Percentiles rank a stretch among this genome's conserved stretches.
These are phyloP conservation scores for Fusarium tanahbumbuense DNA, from an alignment of 2,329 filamentous ascomycete genomes.

Conservation along the genomic window DNA sequence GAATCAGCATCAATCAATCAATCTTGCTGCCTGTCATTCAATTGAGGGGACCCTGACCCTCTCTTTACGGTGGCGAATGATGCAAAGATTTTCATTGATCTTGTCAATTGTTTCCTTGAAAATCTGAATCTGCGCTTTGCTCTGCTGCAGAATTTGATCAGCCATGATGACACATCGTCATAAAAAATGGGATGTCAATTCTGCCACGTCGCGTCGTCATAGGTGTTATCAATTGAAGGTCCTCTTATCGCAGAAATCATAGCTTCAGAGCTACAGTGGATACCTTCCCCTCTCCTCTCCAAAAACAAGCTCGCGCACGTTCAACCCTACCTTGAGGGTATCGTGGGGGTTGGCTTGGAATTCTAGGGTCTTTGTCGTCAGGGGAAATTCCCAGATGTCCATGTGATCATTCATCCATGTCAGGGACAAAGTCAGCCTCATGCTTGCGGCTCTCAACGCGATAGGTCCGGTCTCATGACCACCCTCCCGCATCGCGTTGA, in stretches of 20 bases:
- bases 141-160: conserved; percentile 8
- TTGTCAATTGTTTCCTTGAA: conserved; percentile 4
- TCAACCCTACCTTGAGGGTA: conserved; percentile 22
- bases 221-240: conserved; percentile 5
- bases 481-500: conserved; percentile 7
- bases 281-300: not conserved
- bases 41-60: conserved; percentile 2
- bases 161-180: conserved; percentile 7
- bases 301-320: conserved; percentile 13
- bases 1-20: conserved; percentile 31
- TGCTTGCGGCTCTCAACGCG: conserved; percentile 17
- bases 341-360: conserved; percentile 21
- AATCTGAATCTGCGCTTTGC: not conserved
- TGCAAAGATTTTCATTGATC: conserved; percentile 23
- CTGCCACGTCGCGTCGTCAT: conserved; percentile 4
- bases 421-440: conserved; percentile 34
- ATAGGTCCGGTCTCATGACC: conserved; percentile 24
- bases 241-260: conserved; percentile 8
- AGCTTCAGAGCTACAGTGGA: conserved; percentile 25
- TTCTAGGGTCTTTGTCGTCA: not conserved
- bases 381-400: conserved; percentile 10
- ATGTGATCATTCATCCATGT: conserved; percentile 27
- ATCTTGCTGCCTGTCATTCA: conserved; percentile 25
- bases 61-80: conserved; percentile 20
- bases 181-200: conserved; percentile 1